Conservation (phyloP, 345 rosid genomes). For the Syzygium aromaticum region DNA sequence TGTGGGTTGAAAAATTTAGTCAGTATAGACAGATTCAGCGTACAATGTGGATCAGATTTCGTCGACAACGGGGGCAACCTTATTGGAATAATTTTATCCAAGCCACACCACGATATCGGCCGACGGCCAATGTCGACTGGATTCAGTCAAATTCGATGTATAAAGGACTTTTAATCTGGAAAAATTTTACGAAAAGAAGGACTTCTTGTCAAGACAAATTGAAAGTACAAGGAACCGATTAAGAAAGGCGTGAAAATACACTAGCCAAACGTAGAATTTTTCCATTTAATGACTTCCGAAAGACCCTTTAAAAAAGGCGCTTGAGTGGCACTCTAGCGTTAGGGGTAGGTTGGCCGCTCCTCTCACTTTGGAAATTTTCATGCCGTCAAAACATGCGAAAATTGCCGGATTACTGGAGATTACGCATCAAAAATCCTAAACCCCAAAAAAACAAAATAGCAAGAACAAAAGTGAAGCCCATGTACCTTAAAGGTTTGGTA, state of each 20-base stretch:
- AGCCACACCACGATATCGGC: neutral
- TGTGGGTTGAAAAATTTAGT: neutral
- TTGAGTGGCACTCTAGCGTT: neutral
- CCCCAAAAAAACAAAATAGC: neutral
- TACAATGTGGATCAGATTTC: neutral
- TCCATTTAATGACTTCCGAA: neutral
- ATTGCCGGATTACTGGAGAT: neutral
- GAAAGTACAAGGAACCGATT: neutral
- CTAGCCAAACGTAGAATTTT: neutral
- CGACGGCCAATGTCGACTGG: accelerated
- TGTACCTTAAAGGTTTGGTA: slow-evolving; percentile 30
- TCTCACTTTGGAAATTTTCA: neutral
- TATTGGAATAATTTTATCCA: neutral
- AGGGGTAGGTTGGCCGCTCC: neutral
- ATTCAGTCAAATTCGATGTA: neutral
- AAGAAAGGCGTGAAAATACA: neutral
- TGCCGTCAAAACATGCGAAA: neutral
- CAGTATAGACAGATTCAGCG: neutral
- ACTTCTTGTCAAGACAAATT: neutral
- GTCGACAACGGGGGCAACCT: neutral
- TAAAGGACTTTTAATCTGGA: neutral
- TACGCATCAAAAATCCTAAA: neutral
- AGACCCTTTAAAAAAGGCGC: neutral
- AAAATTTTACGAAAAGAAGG: neutral
- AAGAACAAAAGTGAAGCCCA: neutral